These are phyloP conservation scores for Metschnikowia sp. DNA, from an alignment of 805 yeast genomes.

Conservation along the genomic window DNA sequence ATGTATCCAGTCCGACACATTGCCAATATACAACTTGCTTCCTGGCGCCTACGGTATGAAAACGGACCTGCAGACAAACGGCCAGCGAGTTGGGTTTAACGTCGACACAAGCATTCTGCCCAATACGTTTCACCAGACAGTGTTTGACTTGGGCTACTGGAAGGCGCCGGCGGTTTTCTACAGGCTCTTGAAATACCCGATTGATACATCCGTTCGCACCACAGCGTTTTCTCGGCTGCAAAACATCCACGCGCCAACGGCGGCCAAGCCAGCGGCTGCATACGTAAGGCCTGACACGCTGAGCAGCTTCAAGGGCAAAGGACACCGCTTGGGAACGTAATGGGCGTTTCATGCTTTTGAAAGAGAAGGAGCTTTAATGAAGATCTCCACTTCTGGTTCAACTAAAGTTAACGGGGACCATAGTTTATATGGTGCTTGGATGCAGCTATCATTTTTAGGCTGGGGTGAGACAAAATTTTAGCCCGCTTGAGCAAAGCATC, in stretches of 20 bases:
- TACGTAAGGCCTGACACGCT: conserved; percentile 1
- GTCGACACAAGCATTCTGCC: conserved; percentile 11
- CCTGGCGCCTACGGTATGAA: conserved; percentile 27
- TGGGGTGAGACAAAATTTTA: too few relatives aligned
- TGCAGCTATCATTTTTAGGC: too few relatives aligned
- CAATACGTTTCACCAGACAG: conserved; percentile 22
- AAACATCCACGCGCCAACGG: background rate
- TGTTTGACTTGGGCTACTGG: conserved; percentile 51
- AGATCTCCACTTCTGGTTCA: too few relatives aligned
- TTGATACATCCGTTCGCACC: conserved; percentile 21
- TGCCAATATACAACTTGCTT: conserved; percentile 38
- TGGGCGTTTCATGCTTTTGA: background rate
- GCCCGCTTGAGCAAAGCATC: too few relatives aligned
- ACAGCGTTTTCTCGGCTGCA: conserved; percentile 25
- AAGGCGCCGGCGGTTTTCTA: conserved; percentile 51
- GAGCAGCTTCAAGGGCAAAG: conserved; percentile 31
- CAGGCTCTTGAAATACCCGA: conserved; percentile 28
- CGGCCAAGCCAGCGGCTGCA: conserved; percentile 1
- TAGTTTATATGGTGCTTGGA: too few relatives aligned
- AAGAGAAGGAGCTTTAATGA: too few relatives aligned
- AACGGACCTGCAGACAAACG: conserved; percentile 2
- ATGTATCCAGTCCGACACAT: conserved; percentile 57
- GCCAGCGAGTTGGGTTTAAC: conserved; percentile 29
- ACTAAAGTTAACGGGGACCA: too few relatives aligned
- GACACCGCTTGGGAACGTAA: conserved; percentile 31